Evolutionary conservation across 73 alveolate species (phyloP), one percentile per base, ranked within the genome.

Genomic region (Breviolum minutum): DNA sequence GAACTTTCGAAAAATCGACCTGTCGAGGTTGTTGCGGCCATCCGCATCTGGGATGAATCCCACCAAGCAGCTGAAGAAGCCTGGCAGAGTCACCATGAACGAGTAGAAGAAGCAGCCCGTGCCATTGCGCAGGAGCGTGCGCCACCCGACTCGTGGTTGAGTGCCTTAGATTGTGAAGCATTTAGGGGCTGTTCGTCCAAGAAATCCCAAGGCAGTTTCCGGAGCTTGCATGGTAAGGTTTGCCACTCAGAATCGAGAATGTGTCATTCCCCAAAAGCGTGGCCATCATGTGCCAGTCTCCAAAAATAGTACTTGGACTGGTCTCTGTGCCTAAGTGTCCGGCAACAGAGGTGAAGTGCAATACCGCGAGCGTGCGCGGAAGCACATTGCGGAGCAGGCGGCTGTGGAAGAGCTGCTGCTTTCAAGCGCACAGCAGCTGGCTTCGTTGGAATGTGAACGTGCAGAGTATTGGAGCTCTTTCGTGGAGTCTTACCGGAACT

Each of bases 141-240:
- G 8, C 97, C 97, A 3, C 97, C 97, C n/a, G 97, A 90, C 63
- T 90, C 97, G 26, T 90, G 97, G 97, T 32, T 90, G 63, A 90
- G 96, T 24, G 86, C 60, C 48, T 77, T 27, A 71, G 92, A 54
- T 5, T 61, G 63, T n/a, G 95, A 79, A 12, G 62, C 64, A 54
- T 7, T 40, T 40, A 16, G 90, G n/a, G 66, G 26, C 17, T 30
- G 87, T 12, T 32, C 24, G 9, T 40, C 48, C 82, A 73, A 71
- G 9, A 2, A n/a, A n/a, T n/a, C 81, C 29, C 22, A 19, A 29
- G 63, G 61, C 17, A 12, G 13, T 30, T 30, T 77, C 63, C 40
- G 3, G 54, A 40, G 54, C 54, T 40, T 40, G 54, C 3, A 40
- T 40, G 54, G 54, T 40, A 40, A 40, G 54, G 54, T 40, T 40